These are phyloP conservation scores for Tulasnella sp. DNA, from an alignment of 768 basidiomycete genomes.

Conservation along the genomic window DNA sequence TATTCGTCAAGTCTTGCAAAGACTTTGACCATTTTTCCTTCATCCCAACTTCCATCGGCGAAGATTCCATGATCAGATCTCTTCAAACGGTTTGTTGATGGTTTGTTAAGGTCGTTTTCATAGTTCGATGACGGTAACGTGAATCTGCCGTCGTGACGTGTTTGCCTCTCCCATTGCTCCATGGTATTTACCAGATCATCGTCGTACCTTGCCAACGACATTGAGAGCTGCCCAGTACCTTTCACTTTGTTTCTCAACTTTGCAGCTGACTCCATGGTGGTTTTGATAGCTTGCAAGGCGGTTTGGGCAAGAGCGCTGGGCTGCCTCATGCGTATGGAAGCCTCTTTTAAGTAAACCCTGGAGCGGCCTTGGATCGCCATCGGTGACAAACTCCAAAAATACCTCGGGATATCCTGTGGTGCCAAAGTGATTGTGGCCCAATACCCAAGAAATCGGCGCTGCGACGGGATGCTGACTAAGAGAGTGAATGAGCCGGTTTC, in stretches of 20 bases:
- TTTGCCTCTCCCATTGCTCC: constrained; percentile 49
- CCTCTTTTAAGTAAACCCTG: constrained; percentile 45
- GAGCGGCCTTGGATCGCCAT: constrained; percentile 22
- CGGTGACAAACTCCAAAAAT: constrained; percentile 33
- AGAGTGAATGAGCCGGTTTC: constrained; percentile 23
- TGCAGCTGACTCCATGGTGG: not conserved
- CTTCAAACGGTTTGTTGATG: constrained; percentile 30
- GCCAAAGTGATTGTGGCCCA: constrained; percentile 51
- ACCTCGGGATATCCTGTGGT: constrained; percentile 39
- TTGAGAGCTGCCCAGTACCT: constrained; percentile 45
- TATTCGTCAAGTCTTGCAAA: constrained; percentile 52
- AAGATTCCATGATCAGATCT: constrained; percentile 31
- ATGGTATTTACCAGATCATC: constrained; percentile 54
- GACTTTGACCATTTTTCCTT: constrained; percentile 61
- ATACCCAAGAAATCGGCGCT: constrained; percentile 67
- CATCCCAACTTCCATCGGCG: constrained; percentile 51
- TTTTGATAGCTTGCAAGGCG: constrained; percentile 47
- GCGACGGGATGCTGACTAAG: constrained; percentile 72
- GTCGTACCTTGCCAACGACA: constrained; percentile 69
- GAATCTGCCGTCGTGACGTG: constrained; percentile 30
- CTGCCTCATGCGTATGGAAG: constrained; percentile 52
- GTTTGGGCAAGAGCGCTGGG: constrained; percentile 38
- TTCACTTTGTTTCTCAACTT: constrained; percentile 19
- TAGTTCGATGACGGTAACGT: constrained; percentile 29
- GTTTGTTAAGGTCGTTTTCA: constrained; percentile 19